Conservation (phyloP, 2,329 filamentous ascomycete species). For the Pseudogymnoascus sp. region DNA sequence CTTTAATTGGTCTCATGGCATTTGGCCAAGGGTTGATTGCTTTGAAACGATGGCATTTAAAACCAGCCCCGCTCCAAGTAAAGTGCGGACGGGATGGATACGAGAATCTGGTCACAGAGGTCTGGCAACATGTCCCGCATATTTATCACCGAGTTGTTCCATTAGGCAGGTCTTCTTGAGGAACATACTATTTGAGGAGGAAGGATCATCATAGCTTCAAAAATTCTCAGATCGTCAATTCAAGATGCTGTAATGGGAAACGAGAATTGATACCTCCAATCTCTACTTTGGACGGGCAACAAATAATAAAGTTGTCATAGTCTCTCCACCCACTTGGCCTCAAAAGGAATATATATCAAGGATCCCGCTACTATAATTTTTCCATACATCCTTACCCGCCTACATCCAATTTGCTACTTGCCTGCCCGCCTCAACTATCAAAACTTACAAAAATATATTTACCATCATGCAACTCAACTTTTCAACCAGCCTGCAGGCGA, state of each 20-base stretch:
- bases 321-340: background rate
- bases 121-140: background rate
- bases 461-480: background rate
- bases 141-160: background rate
- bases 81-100: background rate
- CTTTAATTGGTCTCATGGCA: background rate
- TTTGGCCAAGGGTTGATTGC: background rate
- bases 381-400: background rate
- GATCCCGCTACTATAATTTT: background rate
- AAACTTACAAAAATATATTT: background rate
- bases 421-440: background rate
- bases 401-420: background rate
- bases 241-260: background rate
- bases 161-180: background rate
- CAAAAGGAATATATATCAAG: background rate
- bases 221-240: background rate
- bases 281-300: background rate
- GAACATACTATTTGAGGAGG: background rate
- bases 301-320: background rate
- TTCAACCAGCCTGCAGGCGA: background rate
- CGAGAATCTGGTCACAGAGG: background rate
- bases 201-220: background rate
- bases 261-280: background rate
- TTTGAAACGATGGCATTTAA: background rate
- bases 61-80: background rate